Conservation (phyloP, 164 flowering plant species). For the Buxus sempervirens region DNA sequence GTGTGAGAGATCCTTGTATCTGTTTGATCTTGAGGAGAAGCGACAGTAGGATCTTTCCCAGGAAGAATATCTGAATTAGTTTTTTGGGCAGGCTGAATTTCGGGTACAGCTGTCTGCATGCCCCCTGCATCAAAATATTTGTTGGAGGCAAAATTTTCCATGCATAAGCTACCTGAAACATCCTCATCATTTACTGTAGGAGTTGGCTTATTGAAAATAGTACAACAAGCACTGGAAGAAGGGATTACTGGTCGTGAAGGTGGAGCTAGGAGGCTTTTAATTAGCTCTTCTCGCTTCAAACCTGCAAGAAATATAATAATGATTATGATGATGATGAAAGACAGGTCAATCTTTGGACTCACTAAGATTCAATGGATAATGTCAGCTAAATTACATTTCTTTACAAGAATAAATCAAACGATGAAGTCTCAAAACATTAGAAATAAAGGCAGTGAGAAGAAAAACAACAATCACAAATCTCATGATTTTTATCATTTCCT, state of each 20-base stretch:
- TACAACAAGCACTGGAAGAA: constrained; percentile 20
- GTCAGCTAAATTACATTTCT: not conserved
- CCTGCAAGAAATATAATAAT: constrained; percentile 34
- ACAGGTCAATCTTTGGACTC: not conserved
- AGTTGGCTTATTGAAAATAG: constrained; percentile 24
- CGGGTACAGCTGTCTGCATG: constrained; percentile 13
- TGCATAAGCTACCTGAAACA: constrained; percentile 14
- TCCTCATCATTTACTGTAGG: constrained; percentile 23
- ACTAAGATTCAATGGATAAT: not conserved
- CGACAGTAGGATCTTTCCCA: constrained; percentile 18
- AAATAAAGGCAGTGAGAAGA: too few species aligned
- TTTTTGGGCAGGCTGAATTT: constrained; percentile 14
- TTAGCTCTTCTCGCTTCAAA: constrained; percentile 62
- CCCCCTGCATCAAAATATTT: constrained; percentile 25
- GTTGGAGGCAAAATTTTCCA: constrained; percentile 26
- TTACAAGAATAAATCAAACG: not conserved
- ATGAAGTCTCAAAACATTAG: too few species aligned
- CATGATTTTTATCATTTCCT: too few species aligned
- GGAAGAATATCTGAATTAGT: constrained; percentile 6
- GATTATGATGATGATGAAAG: constrained; percentile 7
- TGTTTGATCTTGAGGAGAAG: constrained; percentile 38
- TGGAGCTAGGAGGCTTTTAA: constrained; percentile 53
- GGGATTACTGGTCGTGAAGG: constrained; percentile 29
- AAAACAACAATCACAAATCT: too few species aligned
- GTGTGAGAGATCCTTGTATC: constrained; percentile 18